phyloP scores from a whole-genome alignment of 176 grass and related monocot genomes.

The Hsuehochloa calcarea region DNA sequence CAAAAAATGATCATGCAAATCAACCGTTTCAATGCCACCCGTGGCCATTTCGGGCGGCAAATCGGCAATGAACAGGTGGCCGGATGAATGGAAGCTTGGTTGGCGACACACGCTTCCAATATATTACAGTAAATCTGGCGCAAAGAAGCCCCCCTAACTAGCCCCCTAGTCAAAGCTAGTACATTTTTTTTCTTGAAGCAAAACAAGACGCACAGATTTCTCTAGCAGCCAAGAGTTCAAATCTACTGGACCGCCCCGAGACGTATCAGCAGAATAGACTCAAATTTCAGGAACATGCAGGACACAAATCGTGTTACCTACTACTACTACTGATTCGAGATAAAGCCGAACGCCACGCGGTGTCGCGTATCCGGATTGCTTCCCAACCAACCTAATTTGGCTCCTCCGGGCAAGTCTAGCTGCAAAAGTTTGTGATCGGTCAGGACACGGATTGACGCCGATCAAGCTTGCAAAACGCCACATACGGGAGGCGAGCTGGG shows the following conservation, averaged over 20 bases:
- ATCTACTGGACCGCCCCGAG: neutral
- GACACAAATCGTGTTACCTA: neutral
- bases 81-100: neutral
- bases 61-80: neutral
- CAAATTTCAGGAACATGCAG: neutral
- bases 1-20: neutral
- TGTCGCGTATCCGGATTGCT: neutral
- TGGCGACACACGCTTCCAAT: neutral
- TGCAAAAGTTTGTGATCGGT: neutral
- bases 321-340: too few relatives aligned
- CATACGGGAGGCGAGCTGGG: neutral
- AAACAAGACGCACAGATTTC: neutral
- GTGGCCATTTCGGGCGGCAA: neutral
- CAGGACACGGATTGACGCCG: conserved; percentile 6
- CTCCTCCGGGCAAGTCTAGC: neutral
- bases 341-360: neutral
- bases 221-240: neutral
- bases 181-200: neutral
- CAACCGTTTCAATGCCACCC: neutral
- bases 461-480: conserved; percentile 1
- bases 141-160: neutral
- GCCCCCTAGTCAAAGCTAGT: neutral
- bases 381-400: conserved; percentile 34
- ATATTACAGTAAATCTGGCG: neutral
- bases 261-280: neutral